Percentiles rank a stretch among this genome's conserved stretches.
phyloP scores from a whole-genome alignment of 1,139 yeast species.

The Debaryomycetaceae sp. region DNA sequence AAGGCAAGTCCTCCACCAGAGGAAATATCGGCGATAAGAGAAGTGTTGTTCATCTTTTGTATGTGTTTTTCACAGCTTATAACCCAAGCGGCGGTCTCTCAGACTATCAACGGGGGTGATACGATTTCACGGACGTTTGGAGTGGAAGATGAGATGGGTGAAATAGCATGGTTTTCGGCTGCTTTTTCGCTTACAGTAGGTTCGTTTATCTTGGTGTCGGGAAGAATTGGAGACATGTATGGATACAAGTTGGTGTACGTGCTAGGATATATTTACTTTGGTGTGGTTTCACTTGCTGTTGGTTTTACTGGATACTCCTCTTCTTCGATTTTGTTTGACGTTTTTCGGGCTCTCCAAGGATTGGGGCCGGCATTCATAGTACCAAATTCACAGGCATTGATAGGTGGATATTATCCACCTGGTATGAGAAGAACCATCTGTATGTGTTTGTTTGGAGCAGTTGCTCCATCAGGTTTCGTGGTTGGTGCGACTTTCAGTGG shows the following conservation, averaged over 20 bases:
- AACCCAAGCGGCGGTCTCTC: slow-evolving; percentile 50
- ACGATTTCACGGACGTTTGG: slow-evolving; percentile 37
- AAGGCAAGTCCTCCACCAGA: slow-evolving; percentile 12
- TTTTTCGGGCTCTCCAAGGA: slow-evolving; percentile 59
- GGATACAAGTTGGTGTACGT: slow-evolving; percentile 53
- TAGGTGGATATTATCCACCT: slow-evolving; percentile 50
- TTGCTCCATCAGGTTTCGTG: slow-evolving; percentile 57
- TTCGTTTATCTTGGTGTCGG: slow-evolving; percentile 58
- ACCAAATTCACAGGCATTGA: slow-evolving; percentile 56
- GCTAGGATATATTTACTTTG: slow-evolving; percentile 46
- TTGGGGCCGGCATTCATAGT: slow-evolving; percentile 55
- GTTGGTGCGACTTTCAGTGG: slow-evolving; percentile 50
- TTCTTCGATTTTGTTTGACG: slow-evolving; percentile 40
- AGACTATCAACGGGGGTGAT: slow-evolving; percentile 38
- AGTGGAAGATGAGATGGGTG: slow-evolving; percentile 35
- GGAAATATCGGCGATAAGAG: slow-evolving; percentile 18
- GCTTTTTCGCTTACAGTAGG: slow-evolving; percentile 59
- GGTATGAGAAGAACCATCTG: slow-evolving; percentile 38
- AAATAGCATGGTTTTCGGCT: slow-evolving; percentile 58
- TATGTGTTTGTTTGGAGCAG: slow-evolving; percentile 53
- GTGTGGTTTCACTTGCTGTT: slow-evolving; percentile 47
- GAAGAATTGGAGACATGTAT: slow-evolving; percentile 61
- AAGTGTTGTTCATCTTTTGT: slow-evolving; percentile 19
- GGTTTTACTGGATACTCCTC: slow-evolving; percentile 49
- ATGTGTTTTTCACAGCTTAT: slow-evolving; percentile 43